These are phyloP conservation scores for Isabelozyma heimii DNA, from an alignment of 805 yeast genomes.

Conservation along the genomic window DNA sequence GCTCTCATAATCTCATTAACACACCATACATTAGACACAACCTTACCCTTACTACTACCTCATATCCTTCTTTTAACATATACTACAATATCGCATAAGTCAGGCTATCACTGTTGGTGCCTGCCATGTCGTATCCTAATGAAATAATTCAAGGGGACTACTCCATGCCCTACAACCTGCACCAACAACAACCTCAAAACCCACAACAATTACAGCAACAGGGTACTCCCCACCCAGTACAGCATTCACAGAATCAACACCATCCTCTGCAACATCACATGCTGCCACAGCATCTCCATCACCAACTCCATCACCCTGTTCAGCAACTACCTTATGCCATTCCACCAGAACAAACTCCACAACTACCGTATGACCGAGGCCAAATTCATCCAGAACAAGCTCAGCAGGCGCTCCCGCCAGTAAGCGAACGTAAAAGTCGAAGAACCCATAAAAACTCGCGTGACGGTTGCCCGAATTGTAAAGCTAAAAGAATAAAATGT, in stretches of 20 bases:
- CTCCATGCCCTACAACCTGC: neutral
- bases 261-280: neutral
- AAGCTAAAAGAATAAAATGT: conserved; percentile 41
- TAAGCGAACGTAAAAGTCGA: conserved; percentile 25
- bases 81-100: neutral
- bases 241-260: neutral
- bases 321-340: neutral
- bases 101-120: neutral
- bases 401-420: neutral
- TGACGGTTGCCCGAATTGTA: conserved; percentile 46
- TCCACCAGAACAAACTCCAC: neutral
- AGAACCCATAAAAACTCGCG: conserved; percentile 37
- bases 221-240: neutral
- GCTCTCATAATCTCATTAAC: too few relatives aligned
- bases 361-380: neutral
- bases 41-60: too few relatives aligned
- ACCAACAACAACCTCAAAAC: neutral
- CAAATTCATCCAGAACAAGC: neutral
- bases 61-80: too few relatives aligned
- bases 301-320: neutral
- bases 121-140: conserved; percentile 1
- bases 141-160: neutral
- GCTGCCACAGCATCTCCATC: neutral
- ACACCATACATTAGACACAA: too few relatives aligned
- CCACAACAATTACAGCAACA: neutral